phyloP scores from a whole-genome alignment of 805 yeast genomes.

The Saccharomyces paradoxus region DNA sequence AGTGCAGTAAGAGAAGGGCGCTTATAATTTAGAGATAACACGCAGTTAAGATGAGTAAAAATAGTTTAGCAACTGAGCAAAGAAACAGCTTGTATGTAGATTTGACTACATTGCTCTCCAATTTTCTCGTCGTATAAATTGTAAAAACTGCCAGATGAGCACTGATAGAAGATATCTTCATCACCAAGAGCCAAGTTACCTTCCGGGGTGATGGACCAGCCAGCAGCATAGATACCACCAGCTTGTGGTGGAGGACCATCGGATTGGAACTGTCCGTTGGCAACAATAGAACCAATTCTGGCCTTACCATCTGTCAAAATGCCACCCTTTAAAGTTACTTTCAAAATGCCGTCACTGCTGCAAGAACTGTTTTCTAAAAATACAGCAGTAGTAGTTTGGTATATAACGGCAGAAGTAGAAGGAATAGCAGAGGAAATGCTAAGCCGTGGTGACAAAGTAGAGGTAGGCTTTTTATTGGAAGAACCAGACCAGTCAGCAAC shows the following conservation, averaged over 20 bases:
- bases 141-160: slow-evolving; percentile 59
- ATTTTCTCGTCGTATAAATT: slow-evolving; percentile 52
- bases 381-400: slow-evolving; percentile 25
- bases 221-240: slow-evolving; percentile 55
- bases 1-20: background rate
- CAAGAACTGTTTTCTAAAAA: slow-evolving; percentile 19
- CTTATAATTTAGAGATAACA: no score
- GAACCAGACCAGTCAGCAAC: slow-evolving; percentile 17
- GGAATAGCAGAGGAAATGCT: slow-evolving; percentile 16
- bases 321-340: slow-evolving; percentile 43
- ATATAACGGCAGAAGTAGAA: slow-evolving; percentile 13
- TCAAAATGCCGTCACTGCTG: slow-evolving; percentile 34
- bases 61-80: slow-evolving; percentile 39
- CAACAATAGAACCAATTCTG: slow-evolving; percentile 64
- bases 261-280: slow-evolving; percentile 70
- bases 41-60: no score
- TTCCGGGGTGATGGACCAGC: slow-evolving; percentile 49
- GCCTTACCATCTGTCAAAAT: slow-evolving; percentile 47
- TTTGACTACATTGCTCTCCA: slow-evolving; percentile 50
- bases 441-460: slow-evolving; percentile 22
- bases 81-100: slow-evolving; percentile 43
- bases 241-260: slow-evolving; percentile 77
- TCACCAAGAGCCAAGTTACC: slow-evolving; percentile 55
- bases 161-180: slow-evolving; percentile 51
- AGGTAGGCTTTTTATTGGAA: slow-evolving; percentile 3